Evolutionary conservation across 2,329 filamentous ascomycete species (phyloP), one percentile per base, ranked within the genome.

Genomic region (Phaeosphaeriaceae sp.): DNA sequence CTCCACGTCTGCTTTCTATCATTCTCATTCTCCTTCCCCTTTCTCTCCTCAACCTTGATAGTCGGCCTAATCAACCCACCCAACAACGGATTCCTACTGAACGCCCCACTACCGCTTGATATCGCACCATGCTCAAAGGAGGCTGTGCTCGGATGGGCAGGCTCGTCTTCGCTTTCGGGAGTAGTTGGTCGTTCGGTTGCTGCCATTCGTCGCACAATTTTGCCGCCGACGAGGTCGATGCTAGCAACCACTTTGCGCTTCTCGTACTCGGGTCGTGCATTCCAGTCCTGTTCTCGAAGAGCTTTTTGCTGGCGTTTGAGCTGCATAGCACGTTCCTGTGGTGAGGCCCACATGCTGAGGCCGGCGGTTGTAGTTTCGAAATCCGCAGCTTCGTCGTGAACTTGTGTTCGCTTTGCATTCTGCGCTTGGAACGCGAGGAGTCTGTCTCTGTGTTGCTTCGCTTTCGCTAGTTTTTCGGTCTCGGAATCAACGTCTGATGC

Each of bases 261-360:
- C 77, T 97, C 92, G 73, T 92, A 96, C 54, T 95, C 92, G 0
- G 92, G 91, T 42, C 83, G 79, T 3, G 88, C 87, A 60, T 88
- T 89, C 86, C 92, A 95, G 64, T 96, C 90, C 80, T 94, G 87
- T 73, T 96, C 90, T 4, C 90, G 79, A 60, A 96, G 74, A 3
- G 92, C 77, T 69, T 89, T 90, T 74, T 96, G 92, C 74, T 96
- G 92, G 49, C 86, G 83, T 74, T 93, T 95, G 48, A 96, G 76
- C 70, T 94, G 90, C 57, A 86, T 79, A 1, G 92, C 92, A 34
- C 92, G 82, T 72, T 96, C 90, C 56, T 89, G 86, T 0, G 92
- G 90, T 13, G 79, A 90, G 41, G 91, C 89, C 92, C 92, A 96
- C 76, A 94, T 87, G 60, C 83, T 91, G 4, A 83, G 79, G 5